A percentile compares a stretch with the other conserved stretches of the same genome.
Evolutionary conservation across 345 rosid genomes (phyloP).

Genomic region (Syzygium grande): DNA sequence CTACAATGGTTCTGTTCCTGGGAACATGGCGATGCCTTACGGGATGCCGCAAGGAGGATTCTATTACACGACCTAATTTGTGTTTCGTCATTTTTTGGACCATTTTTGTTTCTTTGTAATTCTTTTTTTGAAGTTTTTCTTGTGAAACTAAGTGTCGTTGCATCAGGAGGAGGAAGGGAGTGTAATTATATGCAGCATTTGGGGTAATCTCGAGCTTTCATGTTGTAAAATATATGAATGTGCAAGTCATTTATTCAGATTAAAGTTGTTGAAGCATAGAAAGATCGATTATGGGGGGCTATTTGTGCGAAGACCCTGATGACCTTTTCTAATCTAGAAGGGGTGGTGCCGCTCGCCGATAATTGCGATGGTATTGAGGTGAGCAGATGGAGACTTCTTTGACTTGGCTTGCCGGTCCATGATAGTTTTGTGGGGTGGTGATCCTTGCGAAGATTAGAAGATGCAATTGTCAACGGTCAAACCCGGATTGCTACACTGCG

Average conservation of each 20-base stretch:
- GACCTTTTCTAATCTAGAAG: neutral
- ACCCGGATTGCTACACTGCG: neutral
- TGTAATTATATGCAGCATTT: neutral
- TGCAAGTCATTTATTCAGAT: neutral
- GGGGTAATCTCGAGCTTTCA: neutral
- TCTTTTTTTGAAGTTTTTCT: rapidly evolving
- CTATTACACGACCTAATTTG: neutral
- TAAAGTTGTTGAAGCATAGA: neutral
- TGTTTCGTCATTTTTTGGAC: neutral
- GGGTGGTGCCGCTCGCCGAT: neutral
- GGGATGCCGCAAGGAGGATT: slow-evolving; percentile 9
- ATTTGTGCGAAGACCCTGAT: neutral
- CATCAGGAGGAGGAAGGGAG: neutral
- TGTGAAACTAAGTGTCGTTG: neutral
- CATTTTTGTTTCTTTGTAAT: neutral
- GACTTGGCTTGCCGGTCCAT: neutral
- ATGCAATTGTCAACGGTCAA: neutral
- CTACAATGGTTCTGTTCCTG: slow-evolving; percentile 19
- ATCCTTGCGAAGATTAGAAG: neutral
- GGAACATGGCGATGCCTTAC: slow-evolving; percentile 24
- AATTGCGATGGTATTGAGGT: neutral
- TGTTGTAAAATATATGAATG: neutral
- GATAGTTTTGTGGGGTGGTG: neutral
- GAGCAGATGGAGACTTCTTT: neutral
- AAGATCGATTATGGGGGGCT: neutral